Evolutionary conservation across 202 grass and related monocot genomes (phyloP), one percentile per base, ranked within the genome.

Genomic region (Schoenoplectus triqueter): DNA sequence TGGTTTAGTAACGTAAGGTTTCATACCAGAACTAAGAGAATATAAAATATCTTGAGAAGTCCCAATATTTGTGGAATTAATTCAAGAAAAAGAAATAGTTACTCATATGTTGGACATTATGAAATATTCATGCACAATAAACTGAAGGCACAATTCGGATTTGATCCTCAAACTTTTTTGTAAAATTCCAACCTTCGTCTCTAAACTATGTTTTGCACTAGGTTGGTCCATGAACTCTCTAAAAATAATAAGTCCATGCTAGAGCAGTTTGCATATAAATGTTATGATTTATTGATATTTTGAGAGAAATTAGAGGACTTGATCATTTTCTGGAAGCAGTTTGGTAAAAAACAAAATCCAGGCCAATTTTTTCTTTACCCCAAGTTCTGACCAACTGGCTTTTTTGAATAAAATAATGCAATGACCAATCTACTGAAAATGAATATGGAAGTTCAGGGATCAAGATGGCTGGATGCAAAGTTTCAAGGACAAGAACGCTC

Each of bases 61-160:
- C 44, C 42, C 66, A 69, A 69, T 0, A 45, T 31, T 54, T 74
- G 69, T 18, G 45, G 50, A 66, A 66, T 6, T 1, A 66, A 66
- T 10, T 66, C 61, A 6, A 31, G 31, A 63, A 63, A 19, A 17
- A 62, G 59, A 17, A 62, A 6, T 62, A 31, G 15, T 0, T 62
- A 14, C 14, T 64, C 22, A 7, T 64, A 47, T 70, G 42, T n/a
- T 46, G 14, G 42, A 46, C 68, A 46, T 46, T 70, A 46, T 47
- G 42, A 70, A 45, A 70, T 48, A 46, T 70, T 42, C 5, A 67
- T 67, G 21, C 31, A 70, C 47, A 47, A 70, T 70, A 70, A 46
- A 70, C 10, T 42, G 44, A 68, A 42, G 5, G 31, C 1, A 65
- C 62, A 68, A 68, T 68, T 15, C 4, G 44, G 39, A 42, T 69